Evolutionary conservation across 352 stramenopile species (phyloP).

Genomic region (Phytophthora megakarya): DNA sequence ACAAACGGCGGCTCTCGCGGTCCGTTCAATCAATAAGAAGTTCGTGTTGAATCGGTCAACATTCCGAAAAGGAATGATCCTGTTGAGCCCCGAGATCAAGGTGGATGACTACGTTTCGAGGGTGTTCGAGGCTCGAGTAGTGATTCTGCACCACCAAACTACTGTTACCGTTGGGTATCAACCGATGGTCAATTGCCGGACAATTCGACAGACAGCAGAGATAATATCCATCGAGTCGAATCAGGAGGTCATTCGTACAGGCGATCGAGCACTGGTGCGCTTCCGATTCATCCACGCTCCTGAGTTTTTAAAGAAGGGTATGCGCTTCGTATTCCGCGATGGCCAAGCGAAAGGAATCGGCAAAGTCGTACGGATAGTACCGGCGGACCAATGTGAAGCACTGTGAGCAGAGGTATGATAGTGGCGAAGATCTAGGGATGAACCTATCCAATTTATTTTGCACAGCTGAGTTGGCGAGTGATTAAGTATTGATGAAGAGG

Average conservation of each 20-base stretch:
- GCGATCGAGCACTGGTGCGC: slow-evolving; percentile 86
- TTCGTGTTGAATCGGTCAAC: slow-evolving; percentile 76
- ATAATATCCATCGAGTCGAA: slow-evolving; percentile 88
- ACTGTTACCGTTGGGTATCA: slow-evolving; percentile 94
- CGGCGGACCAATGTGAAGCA: slow-evolving; percentile 28
- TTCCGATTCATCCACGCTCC: slow-evolving; percentile 92
- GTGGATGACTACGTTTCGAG: slow-evolving; percentile 75
- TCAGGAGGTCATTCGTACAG: slow-evolving; percentile 89
- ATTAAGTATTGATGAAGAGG: slow-evolving; percentile 28
- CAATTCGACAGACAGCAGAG: slow-evolving; percentile 90
- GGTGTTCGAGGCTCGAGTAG: slow-evolving; percentile 92
- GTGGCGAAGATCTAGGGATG: not conserved
- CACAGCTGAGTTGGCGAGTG: not conserved
- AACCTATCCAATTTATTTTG: slow-evolving; percentile 23
- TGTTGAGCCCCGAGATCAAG: slow-evolving; percentile 84
- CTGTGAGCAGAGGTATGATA: slow-evolving; percentile 1
- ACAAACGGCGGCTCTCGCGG: slow-evolving; percentile 84
- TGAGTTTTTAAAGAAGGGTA: slow-evolving; percentile 97
- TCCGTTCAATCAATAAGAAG: slow-evolving; percentile 92
- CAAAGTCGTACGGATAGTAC: slow-evolving; percentile 87
- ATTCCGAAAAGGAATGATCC: slow-evolving; percentile 94
- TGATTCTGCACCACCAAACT: slow-evolving; percentile 96
- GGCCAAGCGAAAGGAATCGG: slow-evolving; percentile 97
- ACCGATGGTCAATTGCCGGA: slow-evolving; percentile 94
- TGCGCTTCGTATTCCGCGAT: slow-evolving; percentile 98